Conservation (phyloP, 1,139 yeast genomes). For the Blastobotrys apis region DNA sequence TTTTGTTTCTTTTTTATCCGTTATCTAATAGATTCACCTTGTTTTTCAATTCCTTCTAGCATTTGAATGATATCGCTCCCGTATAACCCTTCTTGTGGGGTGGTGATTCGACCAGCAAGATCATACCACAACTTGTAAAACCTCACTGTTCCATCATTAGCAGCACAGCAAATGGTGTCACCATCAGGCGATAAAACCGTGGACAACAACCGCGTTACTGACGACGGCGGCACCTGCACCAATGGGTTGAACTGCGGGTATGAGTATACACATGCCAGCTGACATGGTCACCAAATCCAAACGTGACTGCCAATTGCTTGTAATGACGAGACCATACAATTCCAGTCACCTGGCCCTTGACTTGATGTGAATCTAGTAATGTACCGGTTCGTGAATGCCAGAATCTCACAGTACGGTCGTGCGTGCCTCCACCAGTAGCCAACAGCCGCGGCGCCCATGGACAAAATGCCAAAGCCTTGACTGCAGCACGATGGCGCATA, state of each 20-base stretch:
- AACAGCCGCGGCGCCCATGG: conserved; percentile 59
- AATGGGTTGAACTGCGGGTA: conserved; percentile 59
- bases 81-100: conserved; percentile 35
- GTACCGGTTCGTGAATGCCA: conserved; percentile 86
- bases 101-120: conserved; percentile 11
- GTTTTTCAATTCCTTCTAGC: conserved; percentile 43
- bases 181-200: conserved; percentile 64
- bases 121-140: conserved; percentile 63
- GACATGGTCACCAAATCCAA: conserved; percentile 63
- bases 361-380: conserved; percentile 48
- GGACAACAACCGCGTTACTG: conserved; percentile 56
- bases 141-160: conserved; percentile 71
- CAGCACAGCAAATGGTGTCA: conserved; percentile 60
- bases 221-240: conserved; percentile 48
- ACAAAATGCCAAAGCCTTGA: conserved; percentile 69
- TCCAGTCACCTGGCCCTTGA: conserved; percentile 74
- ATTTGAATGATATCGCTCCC: conserved; percentile 55
- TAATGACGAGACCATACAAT: conserved; percentile 65
- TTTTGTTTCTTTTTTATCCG: neutral
- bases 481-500: conserved; percentile 36
- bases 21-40: conserved; percentile 25
- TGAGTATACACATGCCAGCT: conserved; percentile 51
- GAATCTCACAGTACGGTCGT: conserved; percentile 65
- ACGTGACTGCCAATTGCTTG: conserved; percentile 69
- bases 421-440: conserved; percentile 90